Evolutionary conservation across 441 rosid species (phyloP).

Genomic region (Eutrema salsugineum): DNA sequence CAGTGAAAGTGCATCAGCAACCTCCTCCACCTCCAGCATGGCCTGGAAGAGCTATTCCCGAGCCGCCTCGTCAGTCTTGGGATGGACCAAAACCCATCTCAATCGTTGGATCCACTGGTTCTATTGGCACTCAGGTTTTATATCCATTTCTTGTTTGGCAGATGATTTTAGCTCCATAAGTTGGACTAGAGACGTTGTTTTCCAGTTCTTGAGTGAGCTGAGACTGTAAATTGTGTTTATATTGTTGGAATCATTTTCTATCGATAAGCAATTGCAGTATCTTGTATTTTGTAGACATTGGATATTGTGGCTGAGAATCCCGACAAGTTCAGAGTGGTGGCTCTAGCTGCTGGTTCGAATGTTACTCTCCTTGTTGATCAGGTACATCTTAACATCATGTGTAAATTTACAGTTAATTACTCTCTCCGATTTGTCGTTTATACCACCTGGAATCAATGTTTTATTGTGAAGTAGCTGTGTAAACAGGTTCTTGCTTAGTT

Average conservation of each 20-base stretch:
- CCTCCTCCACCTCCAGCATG: conserved; percentile 74
- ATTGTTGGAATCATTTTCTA: not conserved
- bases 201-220: not conserved
- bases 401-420: not conserved
- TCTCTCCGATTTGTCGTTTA: not conserved
- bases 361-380: conserved; percentile 92
- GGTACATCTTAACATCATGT: conserved; percentile 37
- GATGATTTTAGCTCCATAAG: not conserved
- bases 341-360: conserved; percentile 94
- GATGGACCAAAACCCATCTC: conserved; percentile 92
- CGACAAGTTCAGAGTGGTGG: conserved; percentile 83
- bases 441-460: not conserved
- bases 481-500: not conserved
- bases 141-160: not conserved
- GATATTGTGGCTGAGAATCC: conserved; percentile 90
- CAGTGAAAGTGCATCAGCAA: conserved; percentile 39
- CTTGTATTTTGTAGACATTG: conserved; percentile 57
- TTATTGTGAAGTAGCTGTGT: not conserved
- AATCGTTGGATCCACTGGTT: conserved; percentile 91
- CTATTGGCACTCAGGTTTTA: conserved; percentile 91
- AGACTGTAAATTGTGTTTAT: not conserved
- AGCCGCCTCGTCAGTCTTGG: conserved; percentile 61
- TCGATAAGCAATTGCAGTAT: not conserved
- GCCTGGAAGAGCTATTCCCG: conserved; percentile 84
- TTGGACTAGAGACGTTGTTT: not conserved